Base-by-base conservation (phyloP, 805 yeast species). In the Candida jianshihensis region DNA sequence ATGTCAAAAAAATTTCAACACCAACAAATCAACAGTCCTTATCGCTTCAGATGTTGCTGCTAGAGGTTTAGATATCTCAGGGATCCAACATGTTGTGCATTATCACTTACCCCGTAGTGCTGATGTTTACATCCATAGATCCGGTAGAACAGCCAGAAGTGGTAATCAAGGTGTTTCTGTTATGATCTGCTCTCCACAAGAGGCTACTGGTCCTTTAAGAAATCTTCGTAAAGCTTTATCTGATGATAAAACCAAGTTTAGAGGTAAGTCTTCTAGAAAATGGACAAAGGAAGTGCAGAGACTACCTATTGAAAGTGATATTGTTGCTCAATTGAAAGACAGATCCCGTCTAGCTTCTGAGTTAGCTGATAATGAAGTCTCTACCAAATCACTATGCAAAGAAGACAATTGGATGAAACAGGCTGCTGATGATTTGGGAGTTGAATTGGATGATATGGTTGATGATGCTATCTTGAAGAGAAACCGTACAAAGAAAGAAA, bases 81-180 rank as follows among this genome's bases (percentile, higher is more conserved):
- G 73, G 32, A 89, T 92, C 35, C 81, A 88, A 49, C 97, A 92
- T 59, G 97, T 92, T 33, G 84, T 90, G 16, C 98, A 92, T 59
- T 92, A 90, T 54, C 97, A 92, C 60, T 69, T 92, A 43, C 97
- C 98, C 10, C 71, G 97, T 43, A 71, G 94, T 13, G 97, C 97
- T 0, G 98, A 92, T 54, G 78, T 87, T 34, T 92, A 92, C 54
- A 80, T 92, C 48, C 98, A 92, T 61, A 73, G 98, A 58, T 85
- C 96, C 2, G 98, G 98, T 42, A 79, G 98, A 72, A 92, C 98
- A n/a, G 97, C 95, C 0, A 81, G 98, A 68, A 97, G 95, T 2
- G 92, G 90, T 1, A 59, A 59, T 25, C 90, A 85, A 55, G 98
- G 98, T 68, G 96, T 92, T n/a, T 82, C 96, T 3, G 81, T 92